Evolutionary conservation across 345 rosid genomes (phyloP), one percentile per base, ranked within the genome.

Genomic region (Citrus glauca): DNA sequence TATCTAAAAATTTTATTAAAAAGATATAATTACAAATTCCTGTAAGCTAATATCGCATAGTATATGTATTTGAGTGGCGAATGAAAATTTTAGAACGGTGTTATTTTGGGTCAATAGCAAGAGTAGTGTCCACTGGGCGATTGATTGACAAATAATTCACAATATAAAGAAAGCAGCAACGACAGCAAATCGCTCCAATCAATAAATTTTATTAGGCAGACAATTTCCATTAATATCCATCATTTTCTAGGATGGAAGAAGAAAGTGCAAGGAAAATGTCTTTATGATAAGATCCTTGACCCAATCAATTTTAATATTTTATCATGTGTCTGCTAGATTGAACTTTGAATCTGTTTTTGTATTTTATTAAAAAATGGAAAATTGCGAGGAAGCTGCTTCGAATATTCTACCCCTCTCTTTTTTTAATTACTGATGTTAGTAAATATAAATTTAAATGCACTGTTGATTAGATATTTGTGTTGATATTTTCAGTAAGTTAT

Each of bases 191-290:
- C 17, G 5, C 4, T 0, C 1, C 50, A 2, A 45, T 45, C 50
- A 45, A 45, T 45, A 10, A 45, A 10, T 45, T 45, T 9, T 10
- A 42, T 2, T 45, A 45, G 14, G 50, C 50, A 53, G 7, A 17
- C 22, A 28, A 16, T 32, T 5, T 64, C 14, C 33, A 32, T 28
- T 32, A 3, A 30, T 17, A 30, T 32, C 68, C 6, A 4, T 69
- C 22, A 42, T 8, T 20, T n/a, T 72, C 48, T 45, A 63, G 9
- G 65, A 50, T 24, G 79, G 33, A 24, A 66, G 85, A 45, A 2
- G 50, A 78, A 82, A 78, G 66, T 79, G 45, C 85, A 71, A 65
- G 77, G 85, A 82, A 67, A 69, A 66, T 64, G 79, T 25, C 33
- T 38, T 20, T 7, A 14, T 7, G 77, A 60, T 72, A 73, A 45